Evolutionary conservation across 78 protist species (phyloP).

Genomic region (Bodo saltans): DNA sequence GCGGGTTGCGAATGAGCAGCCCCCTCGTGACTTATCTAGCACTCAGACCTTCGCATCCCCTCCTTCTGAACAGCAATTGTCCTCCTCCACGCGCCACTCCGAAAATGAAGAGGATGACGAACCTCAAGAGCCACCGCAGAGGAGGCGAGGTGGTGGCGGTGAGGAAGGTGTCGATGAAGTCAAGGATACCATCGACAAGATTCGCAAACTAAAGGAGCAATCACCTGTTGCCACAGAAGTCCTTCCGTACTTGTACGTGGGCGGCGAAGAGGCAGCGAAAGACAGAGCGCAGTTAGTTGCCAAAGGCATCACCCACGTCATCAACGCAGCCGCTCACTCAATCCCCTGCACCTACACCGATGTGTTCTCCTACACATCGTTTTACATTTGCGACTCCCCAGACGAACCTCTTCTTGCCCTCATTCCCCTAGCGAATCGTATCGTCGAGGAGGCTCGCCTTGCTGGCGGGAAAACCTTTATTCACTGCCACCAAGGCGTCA

Average conservation of each 20-base stretch:
- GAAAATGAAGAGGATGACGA: too few relatives aligned
- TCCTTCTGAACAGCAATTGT: too few relatives aligned
- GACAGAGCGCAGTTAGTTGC: neutral
- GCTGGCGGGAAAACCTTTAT: conserved; percentile 19
- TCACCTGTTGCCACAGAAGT: neutral
- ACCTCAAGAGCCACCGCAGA: too few relatives aligned
- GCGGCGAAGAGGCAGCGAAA: neutral
- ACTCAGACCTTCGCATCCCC: too few relatives aligned
- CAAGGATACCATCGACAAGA: too few relatives aligned
- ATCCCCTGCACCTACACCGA: neutral
- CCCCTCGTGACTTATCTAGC: too few relatives aligned
- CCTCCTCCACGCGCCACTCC: too few relatives aligned
- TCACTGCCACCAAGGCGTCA: conserved; percentile 49
- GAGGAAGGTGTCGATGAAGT: too few relatives aligned
- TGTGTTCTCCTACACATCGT: neutral
- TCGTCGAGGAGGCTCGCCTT: neutral
- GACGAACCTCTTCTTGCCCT: neutral
- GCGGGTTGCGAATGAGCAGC: too few relatives aligned
- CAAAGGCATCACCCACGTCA: conserved; percentile 8
- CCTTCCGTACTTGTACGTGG: conserved; percentile 9
- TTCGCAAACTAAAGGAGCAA: conserved; percentile 2
- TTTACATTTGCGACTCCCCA: conserved; percentile 8
- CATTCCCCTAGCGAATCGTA: neutral
- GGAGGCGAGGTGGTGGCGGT: too few relatives aligned
- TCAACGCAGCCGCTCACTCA: conserved; percentile 3